A percentile compares a stretch with the other conserved stretches of the same genome.
Evolutionary conservation across 1,284 basidiomycete species (phyloP).

Genomic region (Athelia sp.): DNA sequence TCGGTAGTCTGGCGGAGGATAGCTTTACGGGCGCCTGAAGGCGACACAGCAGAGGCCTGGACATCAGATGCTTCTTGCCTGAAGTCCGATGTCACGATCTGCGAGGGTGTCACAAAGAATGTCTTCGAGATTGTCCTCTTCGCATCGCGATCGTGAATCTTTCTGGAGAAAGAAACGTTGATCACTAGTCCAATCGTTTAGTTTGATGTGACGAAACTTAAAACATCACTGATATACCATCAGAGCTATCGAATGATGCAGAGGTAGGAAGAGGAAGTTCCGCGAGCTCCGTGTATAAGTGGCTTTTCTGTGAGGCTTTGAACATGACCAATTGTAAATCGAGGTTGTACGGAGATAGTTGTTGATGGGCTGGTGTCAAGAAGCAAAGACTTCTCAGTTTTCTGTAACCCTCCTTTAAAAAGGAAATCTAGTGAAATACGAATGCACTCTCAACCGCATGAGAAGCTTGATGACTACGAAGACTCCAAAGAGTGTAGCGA

Average conservation of each 20-base stretch:
- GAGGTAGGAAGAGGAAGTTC: slow-evolving; percentile 36
- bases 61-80: slow-evolving; percentile 35
- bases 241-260: slow-evolving; percentile 28
- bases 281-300: slow-evolving; percentile 34
- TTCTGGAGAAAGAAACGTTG: slow-evolving; percentile 37
- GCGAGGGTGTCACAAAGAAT: slow-evolving; percentile 25
- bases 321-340: too few species aligned
- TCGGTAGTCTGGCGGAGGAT: slow-evolving; percentile 38
- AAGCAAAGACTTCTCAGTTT: too few species aligned
- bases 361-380: too few species aligned
- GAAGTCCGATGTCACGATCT: slow-evolving; percentile 18
- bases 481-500: too few species aligned
- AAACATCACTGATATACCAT: not conserved
- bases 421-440: too few species aligned
- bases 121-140: slow-evolving; percentile 42
- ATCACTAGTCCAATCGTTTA: slow-evolving; percentile 25
- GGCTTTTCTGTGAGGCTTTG: not conserved
- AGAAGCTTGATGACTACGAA: too few species aligned
- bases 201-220: not conserved
- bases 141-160: slow-evolving; percentile 43
- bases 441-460: too few species aligned
- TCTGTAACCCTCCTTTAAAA: too few species aligned
- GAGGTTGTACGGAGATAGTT: too few species aligned
- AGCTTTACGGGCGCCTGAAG: slow-evolving; percentile 38
- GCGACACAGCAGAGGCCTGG: slow-evolving; percentile 37